phyloP scores from a whole-genome alignment of 2,329 filamentous ascomycete species.

The Fusarium oxysporum region DNA sequence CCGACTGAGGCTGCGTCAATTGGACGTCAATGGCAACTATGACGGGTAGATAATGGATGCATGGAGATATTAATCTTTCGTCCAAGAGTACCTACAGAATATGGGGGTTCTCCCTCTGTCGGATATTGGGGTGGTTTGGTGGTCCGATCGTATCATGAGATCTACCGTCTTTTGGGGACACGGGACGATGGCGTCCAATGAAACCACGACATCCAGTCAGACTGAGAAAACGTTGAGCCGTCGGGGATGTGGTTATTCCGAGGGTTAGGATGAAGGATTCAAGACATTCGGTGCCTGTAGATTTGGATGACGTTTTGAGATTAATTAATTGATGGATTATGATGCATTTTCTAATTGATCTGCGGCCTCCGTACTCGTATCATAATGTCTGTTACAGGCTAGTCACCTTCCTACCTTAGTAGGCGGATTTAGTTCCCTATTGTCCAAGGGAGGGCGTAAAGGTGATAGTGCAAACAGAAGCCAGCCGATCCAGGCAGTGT shows the following conservation, averaged over 20 bases:
- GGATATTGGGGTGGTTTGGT: slow-evolving; percentile 18
- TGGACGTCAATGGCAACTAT: background rate
- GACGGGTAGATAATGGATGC: slow-evolving; percentile 5
- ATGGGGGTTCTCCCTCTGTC: slow-evolving; percentile 11
- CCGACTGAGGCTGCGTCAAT: slow-evolving; percentile 14
- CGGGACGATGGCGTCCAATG: slow-evolving; percentile 22
- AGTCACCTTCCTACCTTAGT: slow-evolving; percentile 3
- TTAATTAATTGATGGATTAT: background rate
- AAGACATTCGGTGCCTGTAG: background rate
- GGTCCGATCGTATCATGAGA: slow-evolving; percentile 39
- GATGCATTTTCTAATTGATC: background rate
- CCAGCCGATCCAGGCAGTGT: background rate
- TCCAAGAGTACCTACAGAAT: background rate
- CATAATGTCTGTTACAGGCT: background rate
- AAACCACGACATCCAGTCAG: slow-evolving; percentile 5
- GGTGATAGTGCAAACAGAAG: background rate
- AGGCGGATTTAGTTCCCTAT: background rate
- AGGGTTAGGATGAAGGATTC: background rate
- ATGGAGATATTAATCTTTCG: background rate
- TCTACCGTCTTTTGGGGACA: slow-evolving; percentile 14
- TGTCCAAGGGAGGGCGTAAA: background rate
- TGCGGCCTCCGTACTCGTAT: background rate
- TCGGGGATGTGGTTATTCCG: slow-evolving; percentile 32
- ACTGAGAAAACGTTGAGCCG: slow-evolving; percentile 28
- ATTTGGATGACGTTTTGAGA: slow-evolving; percentile 2